phyloP scores from a whole-genome alignment of 495 filamentous ascomycete species.

The Podospora pseudopauciseta region DNA sequence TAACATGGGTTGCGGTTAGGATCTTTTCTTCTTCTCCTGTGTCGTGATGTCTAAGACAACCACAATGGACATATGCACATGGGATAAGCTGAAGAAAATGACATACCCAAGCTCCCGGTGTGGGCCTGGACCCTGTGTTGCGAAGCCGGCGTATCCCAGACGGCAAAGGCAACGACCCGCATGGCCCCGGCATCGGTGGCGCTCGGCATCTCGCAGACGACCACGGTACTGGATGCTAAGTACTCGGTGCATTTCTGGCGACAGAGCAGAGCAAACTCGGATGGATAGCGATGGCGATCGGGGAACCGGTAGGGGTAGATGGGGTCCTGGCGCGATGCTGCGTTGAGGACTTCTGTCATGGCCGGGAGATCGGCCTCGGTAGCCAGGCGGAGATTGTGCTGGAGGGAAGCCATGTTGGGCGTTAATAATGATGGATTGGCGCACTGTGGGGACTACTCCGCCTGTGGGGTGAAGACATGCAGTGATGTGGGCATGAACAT shows the following conservation, averaged over 20 bases:
- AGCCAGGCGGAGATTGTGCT: constrained; percentile 20
- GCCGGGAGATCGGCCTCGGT: constrained; percentile 26
- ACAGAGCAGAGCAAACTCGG: constrained; percentile 27
- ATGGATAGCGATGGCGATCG: constrained; percentile 26
- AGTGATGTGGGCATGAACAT: not conserved
- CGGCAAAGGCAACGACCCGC: constrained; percentile 28
- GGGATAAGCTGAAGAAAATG: not conserved
- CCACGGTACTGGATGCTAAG: constrained; percentile 26
- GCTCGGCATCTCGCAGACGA: constrained; percentile 31
- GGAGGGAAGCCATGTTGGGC: constrained; percentile 4
- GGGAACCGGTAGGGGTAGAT: constrained; percentile 37
- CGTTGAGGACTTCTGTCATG: constrained; percentile 29
- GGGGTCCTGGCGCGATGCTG: constrained; percentile 32
- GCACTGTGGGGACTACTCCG: not conserved
- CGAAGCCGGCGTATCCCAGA: constrained; percentile 24
- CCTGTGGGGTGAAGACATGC: not conserved
- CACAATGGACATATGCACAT: not conserved
- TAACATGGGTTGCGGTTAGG: not conserved
- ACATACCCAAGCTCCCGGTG: constrained; percentile 12
- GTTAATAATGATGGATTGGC: not conserved
- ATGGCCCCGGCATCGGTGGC: not conserved
- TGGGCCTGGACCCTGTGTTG: not conserved
- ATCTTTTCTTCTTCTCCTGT: not conserved
- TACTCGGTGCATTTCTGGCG: constrained; percentile 27
- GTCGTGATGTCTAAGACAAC: not conserved